phyloP scores from a whole-genome alignment of 2,329 filamentous ascomycete genomes.

The Arthrobotrys musiformis region DNA sequence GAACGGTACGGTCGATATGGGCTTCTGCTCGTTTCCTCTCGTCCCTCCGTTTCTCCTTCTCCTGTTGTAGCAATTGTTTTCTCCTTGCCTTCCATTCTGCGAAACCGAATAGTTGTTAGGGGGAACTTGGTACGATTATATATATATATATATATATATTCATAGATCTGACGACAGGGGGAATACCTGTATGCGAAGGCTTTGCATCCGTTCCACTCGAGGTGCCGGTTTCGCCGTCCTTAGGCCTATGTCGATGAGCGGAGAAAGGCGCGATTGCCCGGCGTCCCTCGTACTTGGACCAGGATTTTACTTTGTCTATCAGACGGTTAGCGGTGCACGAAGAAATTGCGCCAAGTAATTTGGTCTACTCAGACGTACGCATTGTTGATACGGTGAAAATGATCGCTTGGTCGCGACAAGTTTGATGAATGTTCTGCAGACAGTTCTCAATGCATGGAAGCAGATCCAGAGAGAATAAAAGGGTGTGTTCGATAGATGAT shows the following conservation, averaged over 20 bases:
- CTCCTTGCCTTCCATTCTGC: constrained; percentile 49
- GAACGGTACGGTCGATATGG: constrained; percentile 67
- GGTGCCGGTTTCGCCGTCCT: constrained; percentile 29
- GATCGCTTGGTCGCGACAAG: neutral
- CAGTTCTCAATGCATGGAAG: neutral
- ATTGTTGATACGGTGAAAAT: constrained; percentile 28
- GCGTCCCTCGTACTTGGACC: constrained; percentile 45
- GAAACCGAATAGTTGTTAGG: neutral
- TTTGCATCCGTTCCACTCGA: constrained; percentile 27
- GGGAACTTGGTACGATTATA: neutral
- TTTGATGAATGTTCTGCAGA: neutral
- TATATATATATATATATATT: neutral
- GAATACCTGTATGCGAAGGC: constrained; percentile 30
- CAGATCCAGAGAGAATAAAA: no score
- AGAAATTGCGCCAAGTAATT: neutral
- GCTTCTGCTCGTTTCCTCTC: constrained; percentile 37
- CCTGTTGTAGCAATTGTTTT: constrained; percentile 27
- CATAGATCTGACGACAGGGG: no score
- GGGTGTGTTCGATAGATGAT: no score
- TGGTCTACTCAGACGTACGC: constrained; percentile 12
- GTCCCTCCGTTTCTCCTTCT: constrained; percentile 34
- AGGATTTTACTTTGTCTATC: constrained; percentile 50
- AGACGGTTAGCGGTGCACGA: neutral
- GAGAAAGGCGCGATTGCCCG: constrained; percentile 42
- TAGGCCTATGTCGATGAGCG: constrained; percentile 37